Percentiles rank a stretch among this genome's conserved stretches.
Conservation (phyloP, 2,329 filamentous ascomycete genomes). For the Neonectria coccinea region DNA sequence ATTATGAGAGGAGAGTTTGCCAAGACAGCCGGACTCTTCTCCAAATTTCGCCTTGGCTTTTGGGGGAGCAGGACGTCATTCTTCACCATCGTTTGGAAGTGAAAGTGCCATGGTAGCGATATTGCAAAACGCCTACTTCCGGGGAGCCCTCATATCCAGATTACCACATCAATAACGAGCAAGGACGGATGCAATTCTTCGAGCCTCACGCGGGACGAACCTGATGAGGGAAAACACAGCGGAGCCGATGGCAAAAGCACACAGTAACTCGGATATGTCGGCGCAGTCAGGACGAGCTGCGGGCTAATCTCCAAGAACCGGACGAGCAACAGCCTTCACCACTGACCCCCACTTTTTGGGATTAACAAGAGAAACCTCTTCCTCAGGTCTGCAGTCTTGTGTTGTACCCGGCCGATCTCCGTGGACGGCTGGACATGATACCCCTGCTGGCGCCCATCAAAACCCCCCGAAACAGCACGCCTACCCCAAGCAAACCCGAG, state of each 20-base stretch:
- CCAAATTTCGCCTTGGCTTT: constrained; percentile 28
- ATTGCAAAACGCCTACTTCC: background rate
- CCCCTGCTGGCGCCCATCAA: constrained; percentile 11
- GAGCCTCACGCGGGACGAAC: background rate
- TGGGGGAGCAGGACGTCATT: constrained; percentile 31
- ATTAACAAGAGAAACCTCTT: constrained; percentile 3
- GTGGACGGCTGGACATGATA: constrained; percentile 1
- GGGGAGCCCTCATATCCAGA: constrained; percentile 8
- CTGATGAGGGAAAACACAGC: constrained; percentile 17
- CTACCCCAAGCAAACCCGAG: constrained; percentile 19
- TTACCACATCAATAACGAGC: no score
- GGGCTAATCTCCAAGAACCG: constrained; percentile 25
- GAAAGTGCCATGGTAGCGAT: background rate
- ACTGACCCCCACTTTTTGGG: constrained; percentile 22
- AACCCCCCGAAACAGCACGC: constrained; percentile 21
- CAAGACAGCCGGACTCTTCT: constrained; percentile 22
- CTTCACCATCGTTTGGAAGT: background rate
- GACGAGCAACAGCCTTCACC: constrained; percentile 15
- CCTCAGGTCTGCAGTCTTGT: background rate
- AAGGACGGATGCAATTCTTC: constrained; percentile 2
- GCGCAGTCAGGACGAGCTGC: constrained; percentile 20
- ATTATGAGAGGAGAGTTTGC: constrained; percentile 15
- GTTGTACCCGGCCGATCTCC: constrained; percentile 17
- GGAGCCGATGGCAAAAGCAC: constrained; percentile 25
- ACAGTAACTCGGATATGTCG: constrained; percentile 11